phyloP scores from a whole-genome alignment of 805 yeast species.

The Candida manassasensis region DNA sequence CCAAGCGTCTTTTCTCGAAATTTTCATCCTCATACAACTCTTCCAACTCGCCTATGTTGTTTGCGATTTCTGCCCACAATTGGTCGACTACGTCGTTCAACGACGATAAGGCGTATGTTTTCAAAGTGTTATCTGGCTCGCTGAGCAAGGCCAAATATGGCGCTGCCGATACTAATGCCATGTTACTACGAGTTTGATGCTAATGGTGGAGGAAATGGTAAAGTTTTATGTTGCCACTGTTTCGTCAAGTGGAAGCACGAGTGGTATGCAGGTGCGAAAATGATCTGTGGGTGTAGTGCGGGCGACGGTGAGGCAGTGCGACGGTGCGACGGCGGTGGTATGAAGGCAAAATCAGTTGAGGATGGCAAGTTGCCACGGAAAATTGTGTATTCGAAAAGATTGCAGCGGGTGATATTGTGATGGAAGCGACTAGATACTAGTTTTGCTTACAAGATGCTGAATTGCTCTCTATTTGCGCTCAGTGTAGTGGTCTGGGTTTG shows the following conservation, averaged over 20 bases:
- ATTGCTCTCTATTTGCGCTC: too few relatives aligned
- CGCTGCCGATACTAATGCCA: conserved; percentile 80
- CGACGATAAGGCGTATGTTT: conserved; percentile 78
- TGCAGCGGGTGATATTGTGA: too few relatives aligned
- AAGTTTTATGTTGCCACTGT: conserved; percentile 1
- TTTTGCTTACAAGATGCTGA: too few relatives aligned
- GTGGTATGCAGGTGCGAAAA: background rate
- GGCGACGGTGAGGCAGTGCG: too few relatives aligned
- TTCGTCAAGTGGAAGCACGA: background rate
- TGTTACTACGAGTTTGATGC: conserved; percentile 11
- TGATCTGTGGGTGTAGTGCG: background rate
- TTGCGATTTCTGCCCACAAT: conserved; percentile 96
- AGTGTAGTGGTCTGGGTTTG: too few relatives aligned
- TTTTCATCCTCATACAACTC: conserved; percentile 81
- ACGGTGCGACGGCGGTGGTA: too few relatives aligned
- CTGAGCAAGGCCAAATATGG: conserved; percentile 85
- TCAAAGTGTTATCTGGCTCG: conserved; percentile 74
- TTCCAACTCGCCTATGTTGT: conserved; percentile 81
- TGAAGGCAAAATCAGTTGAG: too few relatives aligned
- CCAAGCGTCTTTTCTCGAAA: conserved; percentile 73
- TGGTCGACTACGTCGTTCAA: conserved; percentile 81
- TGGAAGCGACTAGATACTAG: too few relatives aligned
- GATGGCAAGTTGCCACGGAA: too few relatives aligned
- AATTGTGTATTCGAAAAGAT: too few relatives aligned
- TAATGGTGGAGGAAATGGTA: background rate